Evolutionary conservation across 2,329 filamentous ascomycete genomes (phyloP), one percentile per base, ranked within the genome.

Genomic region (Trichoderma sp.): DNA sequence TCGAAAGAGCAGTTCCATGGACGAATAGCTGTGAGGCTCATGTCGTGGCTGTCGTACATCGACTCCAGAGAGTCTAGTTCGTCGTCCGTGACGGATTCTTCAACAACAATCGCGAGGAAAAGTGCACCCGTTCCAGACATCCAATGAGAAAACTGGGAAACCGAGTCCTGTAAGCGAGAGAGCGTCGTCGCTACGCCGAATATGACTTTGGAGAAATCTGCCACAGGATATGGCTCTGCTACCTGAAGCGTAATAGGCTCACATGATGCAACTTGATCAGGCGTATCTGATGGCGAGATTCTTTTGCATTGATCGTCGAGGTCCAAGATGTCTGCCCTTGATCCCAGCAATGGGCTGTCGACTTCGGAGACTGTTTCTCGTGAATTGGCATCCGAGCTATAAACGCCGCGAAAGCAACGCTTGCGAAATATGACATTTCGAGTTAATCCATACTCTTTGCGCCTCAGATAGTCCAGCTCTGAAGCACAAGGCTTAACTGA

Each of bases 151-250:
- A 90, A 87, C 18, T 84, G 81, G 12, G 83, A 79, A 43, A 89
- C 79, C 1, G 87, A 87, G 7, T 83, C 82, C 51, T 83, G 79
- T 70, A 90, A 78, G 39, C 88, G 84, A 30, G 83, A 81, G 36
- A 85, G 81, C 8, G 82, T 85, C 26, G 88, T 89, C 0, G 88
- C 86, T 5, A 90, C 83, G 70, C 87, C 88, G 73, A 91, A 90
- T 71, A 88, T 79, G 58, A 89, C 82, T 66, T 89, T 83, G 0
- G 82, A 80, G 73, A 87, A 87, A 9, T 82, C 81, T 34, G 79
- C 75, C 34, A 77, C 76, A 0, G 84, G 83, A 64, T 84, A 84
- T 1, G 84, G 82, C 0, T 75, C 74, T 0, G 87, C 84, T 0
- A 89, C 86, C 4, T 81, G 76, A 7, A 90, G 76, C 0, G 80